These are phyloP conservation scores for Fusarium guadeloupense DNA, from an alignment of 2,329 filamentous ascomycete species.

Conservation along the genomic window DNA sequence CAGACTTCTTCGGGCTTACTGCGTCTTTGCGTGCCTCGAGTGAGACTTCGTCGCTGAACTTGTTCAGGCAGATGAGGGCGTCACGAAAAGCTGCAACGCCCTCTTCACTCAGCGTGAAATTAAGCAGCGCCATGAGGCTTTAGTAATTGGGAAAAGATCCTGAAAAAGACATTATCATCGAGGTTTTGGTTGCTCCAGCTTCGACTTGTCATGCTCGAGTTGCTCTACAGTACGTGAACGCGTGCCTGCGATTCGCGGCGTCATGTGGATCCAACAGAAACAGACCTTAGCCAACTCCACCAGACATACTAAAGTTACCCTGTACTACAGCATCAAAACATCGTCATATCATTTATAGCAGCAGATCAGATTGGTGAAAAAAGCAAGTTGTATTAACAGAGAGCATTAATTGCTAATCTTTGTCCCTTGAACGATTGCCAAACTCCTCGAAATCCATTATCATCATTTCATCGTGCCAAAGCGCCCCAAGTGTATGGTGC, in stretches of 20 bases:
- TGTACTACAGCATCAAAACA: not conserved
- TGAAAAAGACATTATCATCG: not conserved
- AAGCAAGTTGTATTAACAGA: conserved; percentile 8
- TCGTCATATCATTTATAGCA: not conserved
- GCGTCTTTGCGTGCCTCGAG: conserved; percentile 76
- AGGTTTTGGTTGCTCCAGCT: not conserved
- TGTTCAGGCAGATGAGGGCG: conserved; percentile 76
- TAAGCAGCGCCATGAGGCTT: conserved; percentile 66
- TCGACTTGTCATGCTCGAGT: conserved; percentile 4
- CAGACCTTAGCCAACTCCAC: conserved; percentile 8
- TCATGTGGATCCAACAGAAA: conserved; percentile 6
- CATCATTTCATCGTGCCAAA: conserved; percentile 18
- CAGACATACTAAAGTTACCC: conserved; percentile 17
- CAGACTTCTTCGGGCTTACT: conserved; percentile 49
- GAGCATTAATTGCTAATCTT: not conserved
- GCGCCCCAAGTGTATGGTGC: no score
- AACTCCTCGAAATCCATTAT: conserved; percentile 20
- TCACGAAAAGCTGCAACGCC: conserved; percentile 77
- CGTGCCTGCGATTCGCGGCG: conserved; percentile 7
- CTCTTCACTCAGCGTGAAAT: conserved; percentile 78
- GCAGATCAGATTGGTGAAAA: not conserved
- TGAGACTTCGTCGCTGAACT: conserved; percentile 82
- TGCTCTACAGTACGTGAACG: conserved; percentile 15
- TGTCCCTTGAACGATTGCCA: not conserved
- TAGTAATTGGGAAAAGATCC: not conserved